Percentiles rank a stretch among this genome's conserved stretches.
phyloP scores from a whole-genome alignment of 2,329 filamentous ascomycete species.

The Aspergillus niger region DNA sequence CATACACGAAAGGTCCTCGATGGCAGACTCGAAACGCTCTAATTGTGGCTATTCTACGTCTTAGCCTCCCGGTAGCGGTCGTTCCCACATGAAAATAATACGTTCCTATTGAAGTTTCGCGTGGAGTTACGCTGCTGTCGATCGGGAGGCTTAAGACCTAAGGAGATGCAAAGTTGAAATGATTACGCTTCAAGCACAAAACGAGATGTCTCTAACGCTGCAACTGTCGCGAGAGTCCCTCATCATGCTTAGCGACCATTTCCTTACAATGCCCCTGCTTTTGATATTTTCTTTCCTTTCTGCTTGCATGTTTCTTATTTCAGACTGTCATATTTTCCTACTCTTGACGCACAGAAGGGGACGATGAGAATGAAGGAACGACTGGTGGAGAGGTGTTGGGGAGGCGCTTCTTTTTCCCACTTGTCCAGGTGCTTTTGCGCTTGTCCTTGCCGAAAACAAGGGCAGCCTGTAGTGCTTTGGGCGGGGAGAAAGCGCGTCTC shows the following conservation, averaged over 20 bases:
- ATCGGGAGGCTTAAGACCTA: conserved; percentile 30
- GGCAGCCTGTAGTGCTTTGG: conserved; percentile 13
- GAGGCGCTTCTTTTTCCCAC: conserved; percentile 18
- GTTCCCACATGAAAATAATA: conserved; percentile 19
- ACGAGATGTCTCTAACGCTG: conserved; percentile 22
- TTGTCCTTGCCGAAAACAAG: conserved; percentile 14
- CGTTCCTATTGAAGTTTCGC: conserved; percentile 11
- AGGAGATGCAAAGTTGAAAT: conserved; percentile 37
- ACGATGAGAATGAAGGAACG: conserved; percentile 28
- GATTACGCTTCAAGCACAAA: conserved; percentile 27
- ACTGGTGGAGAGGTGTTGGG: conserved; percentile 22
- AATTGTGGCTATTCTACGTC: conserved; percentile 40
- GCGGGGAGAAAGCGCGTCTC: conserved; percentile 17
- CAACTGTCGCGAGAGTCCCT: conserved; percentile 23
- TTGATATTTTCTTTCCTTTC: conserved; percentile 14
- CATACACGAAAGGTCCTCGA: conserved; percentile 23
- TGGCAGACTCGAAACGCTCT: conserved; percentile 34
- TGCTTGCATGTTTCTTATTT: conserved; percentile 16
- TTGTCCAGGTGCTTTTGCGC: conserved; percentile 17
- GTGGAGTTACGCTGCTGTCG: conserved; percentile 9
- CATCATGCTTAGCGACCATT: conserved; percentile 6
- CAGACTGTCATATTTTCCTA: conserved; percentile 20
- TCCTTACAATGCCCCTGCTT: conserved; percentile 16
- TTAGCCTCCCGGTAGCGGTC: conserved; percentile 27
- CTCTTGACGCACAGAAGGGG: conserved; percentile 34